Percentiles rank a stretch among this genome's conserved stretches.
These are phyloP conservation scores for Fusarium tjaetaba DNA, from an alignment of 2,329 filamentous ascomycete genomes.

Conservation along the genomic window DNA sequence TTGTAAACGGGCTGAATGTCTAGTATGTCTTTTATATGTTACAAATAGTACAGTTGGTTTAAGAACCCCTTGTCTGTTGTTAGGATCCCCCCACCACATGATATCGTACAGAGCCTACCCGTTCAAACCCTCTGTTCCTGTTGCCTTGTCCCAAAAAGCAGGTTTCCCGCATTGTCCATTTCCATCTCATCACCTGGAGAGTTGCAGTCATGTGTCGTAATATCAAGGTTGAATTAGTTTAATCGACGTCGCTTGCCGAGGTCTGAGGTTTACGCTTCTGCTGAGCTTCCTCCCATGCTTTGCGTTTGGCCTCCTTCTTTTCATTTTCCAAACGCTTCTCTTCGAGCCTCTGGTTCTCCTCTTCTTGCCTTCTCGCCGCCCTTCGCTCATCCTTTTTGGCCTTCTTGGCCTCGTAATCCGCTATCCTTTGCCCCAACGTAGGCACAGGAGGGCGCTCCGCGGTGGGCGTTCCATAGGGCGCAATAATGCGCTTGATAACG, in stretches of 20 bases:
- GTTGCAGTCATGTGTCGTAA: constrained; percentile 1
- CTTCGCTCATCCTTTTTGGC: constrained; percentile 66
- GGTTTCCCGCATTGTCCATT: background rate
- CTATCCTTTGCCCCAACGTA: constrained; percentile 69
- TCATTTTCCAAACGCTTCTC: constrained; percentile 41
- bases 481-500: constrained; percentile 78
- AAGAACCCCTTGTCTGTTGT: constrained; percentile 20
- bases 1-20: constrained; percentile 20
- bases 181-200: background rate
- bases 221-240: background rate
- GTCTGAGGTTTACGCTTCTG: constrained; percentile 31
- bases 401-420: constrained; percentile 63
- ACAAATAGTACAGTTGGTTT: constrained; percentile 39
- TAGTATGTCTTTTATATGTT: constrained; percentile 36
- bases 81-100: constrained; percentile 6
- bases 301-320: constrained; percentile 39
- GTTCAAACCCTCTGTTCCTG: background rate
- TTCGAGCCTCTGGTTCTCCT: constrained; percentile 39
- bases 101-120: constrained; percentile 36
- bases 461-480: constrained; percentile 71
- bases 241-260: constrained; percentile 24
- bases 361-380: constrained; percentile 46
- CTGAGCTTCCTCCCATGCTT: constrained; percentile 38
- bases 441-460: constrained; percentile 73
- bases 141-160: background rate